phyloP scores from a whole-genome alignment of 257 asterid species.

The Agastache rugosa region DNA sequence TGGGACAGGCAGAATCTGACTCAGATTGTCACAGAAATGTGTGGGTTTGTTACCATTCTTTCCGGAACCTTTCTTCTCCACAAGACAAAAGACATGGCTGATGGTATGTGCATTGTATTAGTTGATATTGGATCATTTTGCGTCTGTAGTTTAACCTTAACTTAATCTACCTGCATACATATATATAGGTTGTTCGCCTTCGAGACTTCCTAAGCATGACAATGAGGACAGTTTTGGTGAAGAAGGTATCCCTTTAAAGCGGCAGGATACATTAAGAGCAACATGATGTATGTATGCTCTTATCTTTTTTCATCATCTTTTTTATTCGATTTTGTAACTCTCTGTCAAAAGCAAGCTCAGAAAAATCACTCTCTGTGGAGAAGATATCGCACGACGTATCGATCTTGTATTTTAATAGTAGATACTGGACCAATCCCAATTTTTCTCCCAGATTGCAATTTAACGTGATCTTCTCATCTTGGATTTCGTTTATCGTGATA shows the following conservation, averaged over 20 bases:
- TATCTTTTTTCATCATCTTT: slow-evolving; percentile 7
- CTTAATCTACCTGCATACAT: not conserved
- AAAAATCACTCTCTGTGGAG: slow-evolving; percentile 31
- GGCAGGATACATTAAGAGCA: slow-evolving; percentile 72
- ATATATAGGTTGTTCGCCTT: slow-evolving; percentile 49
- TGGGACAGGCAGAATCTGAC: slow-evolving; percentile 97
- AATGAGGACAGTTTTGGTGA: slow-evolving; percentile 74
- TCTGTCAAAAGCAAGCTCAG: slow-evolving; percentile 35
- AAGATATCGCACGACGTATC: slow-evolving; percentile 45
- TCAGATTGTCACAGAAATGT: slow-evolving; percentile 91
- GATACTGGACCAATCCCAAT: slow-evolving; percentile 22
- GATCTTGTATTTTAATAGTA: slow-evolving; percentile 47
- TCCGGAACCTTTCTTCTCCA: slow-evolving; percentile 98
- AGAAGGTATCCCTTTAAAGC: slow-evolving; percentile 84
- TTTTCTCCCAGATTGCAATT: slow-evolving; percentile 10
- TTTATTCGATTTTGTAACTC: slow-evolving; percentile 25
- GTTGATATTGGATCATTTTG: not conserved
- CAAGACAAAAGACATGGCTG: slow-evolving; percentile 97
- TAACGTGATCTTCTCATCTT: not conserved
- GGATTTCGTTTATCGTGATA: not conserved
- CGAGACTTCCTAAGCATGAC: slow-evolving; percentile 56
- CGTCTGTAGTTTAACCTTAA: not conserved
- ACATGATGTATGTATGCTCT: slow-evolving; percentile 33
- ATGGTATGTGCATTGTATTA: slow-evolving; percentile 47
- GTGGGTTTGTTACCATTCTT: slow-evolving; percentile 95